Evolutionary conservation across 495 filamentous ascomycete species (phyloP).

Genomic region (Baudoinia panamericana): DNA sequence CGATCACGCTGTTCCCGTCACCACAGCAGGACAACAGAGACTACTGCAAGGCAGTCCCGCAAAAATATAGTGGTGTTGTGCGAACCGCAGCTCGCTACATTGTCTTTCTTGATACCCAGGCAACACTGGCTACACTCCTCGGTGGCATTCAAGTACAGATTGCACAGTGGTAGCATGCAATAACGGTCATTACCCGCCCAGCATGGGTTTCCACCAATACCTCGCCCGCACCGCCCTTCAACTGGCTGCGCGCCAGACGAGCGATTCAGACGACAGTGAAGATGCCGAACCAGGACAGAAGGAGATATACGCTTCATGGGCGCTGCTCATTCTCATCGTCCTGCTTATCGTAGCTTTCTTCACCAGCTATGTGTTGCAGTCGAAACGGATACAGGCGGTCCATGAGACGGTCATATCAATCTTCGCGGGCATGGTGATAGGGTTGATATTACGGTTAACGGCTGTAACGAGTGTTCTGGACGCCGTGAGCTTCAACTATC

Average conservation of each 20-base stretch:
- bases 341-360: conserved; percentile 88
- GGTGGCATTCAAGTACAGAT: no score
- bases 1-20: no score
- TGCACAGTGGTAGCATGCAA: conserved; percentile 15
- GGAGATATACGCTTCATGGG: conserved; percentile 91
- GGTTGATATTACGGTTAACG: conserved; percentile 71
- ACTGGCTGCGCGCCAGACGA: conserved; percentile 13
- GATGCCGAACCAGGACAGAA: conserved; percentile 54
- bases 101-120: no score
- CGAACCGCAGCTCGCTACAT: no score
- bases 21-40: no score
- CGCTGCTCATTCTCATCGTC: conserved; percentile 87
- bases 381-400: conserved; percentile 88
- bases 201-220: conserved; percentile 12
- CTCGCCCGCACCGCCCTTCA: conserved; percentile 7
- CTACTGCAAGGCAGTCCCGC: no score
- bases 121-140: no score
- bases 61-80: no score
- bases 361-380: conserved; percentile 89
- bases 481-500: conserved; percentile 89
- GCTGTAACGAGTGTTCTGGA: conserved; percentile 69
- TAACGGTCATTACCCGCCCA: conserved; percentile 11
- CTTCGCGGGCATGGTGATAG: conserved; percentile 95
- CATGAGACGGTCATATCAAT: conserved; percentile 98
- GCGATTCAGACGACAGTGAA: conserved; percentile 17